Base-by-base conservation (phyloP, 495 filamentous ascomycete genomes). In the Hypoxylon fuscum region DNA sequence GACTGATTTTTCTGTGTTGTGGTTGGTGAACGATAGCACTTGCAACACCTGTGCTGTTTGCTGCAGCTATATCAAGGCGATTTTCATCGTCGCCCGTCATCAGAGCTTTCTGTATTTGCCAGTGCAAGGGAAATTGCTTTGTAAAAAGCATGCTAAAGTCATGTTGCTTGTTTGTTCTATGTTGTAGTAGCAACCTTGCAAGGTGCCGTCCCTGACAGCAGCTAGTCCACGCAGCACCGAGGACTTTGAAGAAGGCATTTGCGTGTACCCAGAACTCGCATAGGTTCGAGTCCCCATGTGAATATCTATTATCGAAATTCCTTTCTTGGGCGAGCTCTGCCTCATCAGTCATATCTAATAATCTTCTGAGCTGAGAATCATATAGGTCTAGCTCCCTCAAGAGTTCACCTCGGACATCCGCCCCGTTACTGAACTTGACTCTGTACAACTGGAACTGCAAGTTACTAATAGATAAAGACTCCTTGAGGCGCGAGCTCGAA, bases 121-220 rank as follows among this genome's bases (percentile, higher is more conserved):
- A 61, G 5, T 25, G 25, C 12, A n/a, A n/a, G n/a, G n/a, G n/a
- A 5, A 20, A n/a, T 7, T 20, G 18, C 5, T 20, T 59, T 0
- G 47, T 53, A 11, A 74, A 70, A 0, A 67, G 32, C 2, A 76
- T 35, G 0, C 62, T 51, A n/a, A 74, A 73, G 29, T 74, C 70
- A 10, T 42, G 14, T 27, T 52, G 55, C 1, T 52, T 52, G 11
- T 20, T 54, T 15, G 59, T 73, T 21, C 68, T 63, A 62, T 77
- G 72, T 17, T 73, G 66, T 10, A 77, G 53, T 3, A 71, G 40
- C 1, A 77, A 54, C 12, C 69, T 73, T 10, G 68, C 70, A 4
- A 55, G 55, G 41, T 76, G 72, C 1, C 54, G 49, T 2, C 21
- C 38, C 23, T 68, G 58, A n/a, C 73, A 74, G 2, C 40, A 46